phyloP scores from a whole-genome alignment of 345 rosid species.

The Hirschfeldia incana region DNA sequence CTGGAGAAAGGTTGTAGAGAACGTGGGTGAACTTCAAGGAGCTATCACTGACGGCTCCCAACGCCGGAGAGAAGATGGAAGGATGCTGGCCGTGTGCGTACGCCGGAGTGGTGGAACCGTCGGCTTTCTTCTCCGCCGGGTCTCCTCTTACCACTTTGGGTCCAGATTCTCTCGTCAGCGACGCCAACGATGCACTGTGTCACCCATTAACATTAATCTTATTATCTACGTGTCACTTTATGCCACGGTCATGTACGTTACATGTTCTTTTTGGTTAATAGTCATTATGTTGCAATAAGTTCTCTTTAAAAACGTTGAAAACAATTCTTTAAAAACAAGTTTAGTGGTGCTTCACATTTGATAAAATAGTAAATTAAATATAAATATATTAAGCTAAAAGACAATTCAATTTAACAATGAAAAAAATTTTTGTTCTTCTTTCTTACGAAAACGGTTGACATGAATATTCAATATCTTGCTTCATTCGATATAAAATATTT shows the following conservation, averaged over 20 bases:
- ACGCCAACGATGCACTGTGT: conserved; percentile 91
- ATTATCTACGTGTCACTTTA: conserved; percentile 13
- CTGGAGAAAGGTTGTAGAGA: conserved; percentile 94
- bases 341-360: neutral
- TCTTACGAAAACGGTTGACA: conserved; percentile 13
- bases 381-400: neutral
- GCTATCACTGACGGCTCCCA: conserved; percentile 76
- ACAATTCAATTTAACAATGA: neutral
- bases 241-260: conserved; percentile 10
- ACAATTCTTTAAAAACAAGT: neutral
- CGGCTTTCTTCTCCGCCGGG: conserved; percentile 59
- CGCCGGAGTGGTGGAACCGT: conserved; percentile 44
- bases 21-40: conserved; percentile 87
- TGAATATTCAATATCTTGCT: conserved; percentile 13
- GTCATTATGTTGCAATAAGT: conserved; percentile 13
- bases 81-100: conserved; percentile 44
- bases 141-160: conserved; percentile 87
- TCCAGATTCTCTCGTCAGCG: conserved; percentile 86
- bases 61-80: conserved; percentile 52
- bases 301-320: neutral
- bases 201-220: neutral
- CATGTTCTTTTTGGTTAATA: neutral
- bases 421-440: neutral
- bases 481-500: neutral
- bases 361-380: neutral